Percentiles rank a stretch among this genome's conserved stretches.
These are phyloP conservation scores for Didymella exigua DNA, from an alignment of 2,329 filamentous ascomycete genomes.

Conservation along the genomic window DNA sequence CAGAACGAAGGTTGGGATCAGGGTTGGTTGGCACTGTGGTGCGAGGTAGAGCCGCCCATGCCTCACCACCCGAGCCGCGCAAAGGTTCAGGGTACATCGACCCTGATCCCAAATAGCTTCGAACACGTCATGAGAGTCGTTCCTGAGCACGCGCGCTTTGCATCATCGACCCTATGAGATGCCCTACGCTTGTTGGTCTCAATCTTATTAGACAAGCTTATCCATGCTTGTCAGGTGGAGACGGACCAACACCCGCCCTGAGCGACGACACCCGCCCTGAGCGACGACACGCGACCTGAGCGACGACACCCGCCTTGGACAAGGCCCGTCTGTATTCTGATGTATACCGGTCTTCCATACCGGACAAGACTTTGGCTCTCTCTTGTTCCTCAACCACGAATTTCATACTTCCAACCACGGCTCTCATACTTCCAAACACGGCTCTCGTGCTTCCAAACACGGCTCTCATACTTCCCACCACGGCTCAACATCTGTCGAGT, in stretches of 20 bases:
- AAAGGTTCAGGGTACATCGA: neutral
- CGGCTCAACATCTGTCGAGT: neutral
- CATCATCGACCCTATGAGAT: neutral
- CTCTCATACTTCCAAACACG: neutral
- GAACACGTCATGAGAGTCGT: neutral
- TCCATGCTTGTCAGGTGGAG: constrained; percentile 4
- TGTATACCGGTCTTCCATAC: neutral
- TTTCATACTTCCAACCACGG: neutral
- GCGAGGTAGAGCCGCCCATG: neutral
- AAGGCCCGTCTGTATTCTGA: neutral
- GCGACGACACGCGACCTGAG: neutral
- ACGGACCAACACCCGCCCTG: neutral
- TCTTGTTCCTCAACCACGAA: neutral
- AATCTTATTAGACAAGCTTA: constrained; percentile 9
- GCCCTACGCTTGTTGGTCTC: neutral
- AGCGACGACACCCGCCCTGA: neutral
- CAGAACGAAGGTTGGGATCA: too few relatives aligned
- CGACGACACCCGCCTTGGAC: constrained; percentile 1
- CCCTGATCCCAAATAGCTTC: neutral
- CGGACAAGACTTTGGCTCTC: neutral
- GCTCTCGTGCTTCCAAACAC: neutral
- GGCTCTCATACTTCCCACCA: neutral
- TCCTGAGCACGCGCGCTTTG: neutral
- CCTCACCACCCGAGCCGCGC: neutral
- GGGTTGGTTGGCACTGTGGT: neutral